Conservation (phyloP, 2,329 filamentous ascomycete species). For the Diplodia scrobiculata region DNA sequence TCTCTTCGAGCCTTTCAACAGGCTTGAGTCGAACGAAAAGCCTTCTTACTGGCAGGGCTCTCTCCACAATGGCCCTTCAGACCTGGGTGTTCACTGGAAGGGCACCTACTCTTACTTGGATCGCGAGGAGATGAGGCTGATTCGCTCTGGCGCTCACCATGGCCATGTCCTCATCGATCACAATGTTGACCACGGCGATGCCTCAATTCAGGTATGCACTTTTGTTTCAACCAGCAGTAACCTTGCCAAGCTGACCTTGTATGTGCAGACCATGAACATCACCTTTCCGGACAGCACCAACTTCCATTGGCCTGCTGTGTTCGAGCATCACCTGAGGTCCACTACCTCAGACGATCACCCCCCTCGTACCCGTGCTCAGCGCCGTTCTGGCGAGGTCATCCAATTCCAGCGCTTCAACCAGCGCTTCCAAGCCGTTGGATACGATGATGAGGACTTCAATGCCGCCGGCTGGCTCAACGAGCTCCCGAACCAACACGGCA, state of each 20-base stretch:
- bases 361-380: slow-evolving; percentile 41
- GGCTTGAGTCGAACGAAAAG: slow-evolving; percentile 43
- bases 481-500: slow-evolving; percentile 52
- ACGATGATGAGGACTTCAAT: slow-evolving; percentile 44
- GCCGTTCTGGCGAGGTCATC: slow-evolving; percentile 23
- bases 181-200: slow-evolving; percentile 38
- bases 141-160: slow-evolving; percentile 33
- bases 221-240: no score
- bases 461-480: slow-evolving; percentile 54
- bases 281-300: slow-evolving; percentile 36
- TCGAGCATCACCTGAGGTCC: slow-evolving; percentile 48
- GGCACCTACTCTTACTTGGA: slow-evolving; percentile 53
- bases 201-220: slow-evolving; percentile 16
- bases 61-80: slow-evolving; percentile 41
- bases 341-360: slow-evolving; percentile 33
- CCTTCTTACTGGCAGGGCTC: slow-evolving; percentile 50
- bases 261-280: slow-evolving; percentile 40
- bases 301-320: slow-evolving; percentile 43
- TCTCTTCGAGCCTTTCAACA: slow-evolving; percentile 42
- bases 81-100: slow-evolving; percentile 53
- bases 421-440: slow-evolving; percentile 46
- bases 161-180: slow-evolving; percentile 34
- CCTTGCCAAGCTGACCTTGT: background rate
- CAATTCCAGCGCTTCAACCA: slow-evolving; percentile 20
- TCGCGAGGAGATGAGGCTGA: slow-evolving; percentile 34